Conservation (phyloP, 345 rosid species). For the Citrus maxima region DNA sequence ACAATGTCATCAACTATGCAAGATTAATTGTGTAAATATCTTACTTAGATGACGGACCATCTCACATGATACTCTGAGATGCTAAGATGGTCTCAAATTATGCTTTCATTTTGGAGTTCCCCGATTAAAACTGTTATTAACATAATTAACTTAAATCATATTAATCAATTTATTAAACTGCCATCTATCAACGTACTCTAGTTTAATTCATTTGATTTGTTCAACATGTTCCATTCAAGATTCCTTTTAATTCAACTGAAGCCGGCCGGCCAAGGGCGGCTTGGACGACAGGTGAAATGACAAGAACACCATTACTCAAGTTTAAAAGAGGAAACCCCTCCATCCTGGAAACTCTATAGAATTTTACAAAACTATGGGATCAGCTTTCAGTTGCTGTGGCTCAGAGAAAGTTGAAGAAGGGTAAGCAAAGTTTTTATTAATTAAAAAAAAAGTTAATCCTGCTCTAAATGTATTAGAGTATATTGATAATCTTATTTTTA, state of each 20-base stretch:
- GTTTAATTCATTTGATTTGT: background rate
- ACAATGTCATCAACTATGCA: too few relatives aligned
- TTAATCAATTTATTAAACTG: background rate
- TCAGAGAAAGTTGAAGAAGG: slow-evolving; percentile 44
- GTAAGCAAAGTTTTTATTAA: slow-evolving; percentile 17
- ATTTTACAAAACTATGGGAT: slow-evolving; percentile 41
- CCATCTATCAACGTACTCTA: background rate
- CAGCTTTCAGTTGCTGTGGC: slow-evolving; percentile 44
- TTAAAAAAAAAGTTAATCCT: background rate
- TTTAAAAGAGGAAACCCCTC: slow-evolving; percentile 26
- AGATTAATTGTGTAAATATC: background rate
- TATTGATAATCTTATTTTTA: background rate
- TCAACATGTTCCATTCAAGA: background rate
- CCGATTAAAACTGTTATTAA: background rate
- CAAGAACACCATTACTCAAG: background rate
- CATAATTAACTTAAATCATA: background rate
- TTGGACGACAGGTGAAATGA: slow-evolving; percentile 13
- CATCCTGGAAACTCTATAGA: background rate
- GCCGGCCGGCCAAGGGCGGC: slow-evolving; percentile 52
- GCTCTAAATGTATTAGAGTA: background rate
- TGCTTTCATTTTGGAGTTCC: background rate
- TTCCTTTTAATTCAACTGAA: background rate
- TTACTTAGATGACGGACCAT: background rate
- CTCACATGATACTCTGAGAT: background rate
- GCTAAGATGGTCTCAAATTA: slow-evolving; percentile 1